A percentile compares a stretch with the other conserved stretches of the same genome.
Evolutionary conservation across 73 alveolate species (phyloP).

Genomic region (Diophrys appendiculata): DNA sequence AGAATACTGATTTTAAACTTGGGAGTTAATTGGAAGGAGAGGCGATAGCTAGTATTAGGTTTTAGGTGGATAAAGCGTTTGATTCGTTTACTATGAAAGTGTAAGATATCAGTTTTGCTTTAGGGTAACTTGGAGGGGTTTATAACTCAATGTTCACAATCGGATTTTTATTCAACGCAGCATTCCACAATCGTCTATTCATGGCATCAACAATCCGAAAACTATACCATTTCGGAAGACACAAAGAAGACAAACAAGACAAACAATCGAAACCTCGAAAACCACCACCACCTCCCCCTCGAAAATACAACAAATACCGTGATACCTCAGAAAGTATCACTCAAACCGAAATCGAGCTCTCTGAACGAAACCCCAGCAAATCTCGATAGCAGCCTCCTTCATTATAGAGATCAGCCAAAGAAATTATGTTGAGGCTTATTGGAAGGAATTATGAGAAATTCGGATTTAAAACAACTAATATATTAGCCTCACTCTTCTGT

Average conservation of each 20-base stretch:
- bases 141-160: conserved; percentile 4
- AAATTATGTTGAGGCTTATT: no score
- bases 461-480: background rate
- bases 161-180: conserved; percentile 9
- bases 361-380: no score
- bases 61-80: background rate
- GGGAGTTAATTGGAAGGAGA: background rate
- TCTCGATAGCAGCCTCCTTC: no score
- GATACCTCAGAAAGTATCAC: no score
- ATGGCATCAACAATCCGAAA: background rate
- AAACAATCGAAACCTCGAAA: background rate
- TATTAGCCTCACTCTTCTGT: conserved; percentile 14
- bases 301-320: no score
- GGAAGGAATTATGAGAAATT: background rate
- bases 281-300: background rate
- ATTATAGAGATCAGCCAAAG: no score
- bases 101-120: background rate
- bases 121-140: conserved; percentile 13
- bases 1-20: background rate
- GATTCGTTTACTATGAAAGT: background rate
- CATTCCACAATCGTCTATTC: background rate
- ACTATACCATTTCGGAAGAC: conserved; percentile 4
- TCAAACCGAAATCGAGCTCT: no score
- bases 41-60: background rate
- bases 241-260: conserved; percentile 4